Base-by-base conservation (phyloP, 2,329 filamentous ascomycete genomes). In the Apiospora malaysiana region DNA sequence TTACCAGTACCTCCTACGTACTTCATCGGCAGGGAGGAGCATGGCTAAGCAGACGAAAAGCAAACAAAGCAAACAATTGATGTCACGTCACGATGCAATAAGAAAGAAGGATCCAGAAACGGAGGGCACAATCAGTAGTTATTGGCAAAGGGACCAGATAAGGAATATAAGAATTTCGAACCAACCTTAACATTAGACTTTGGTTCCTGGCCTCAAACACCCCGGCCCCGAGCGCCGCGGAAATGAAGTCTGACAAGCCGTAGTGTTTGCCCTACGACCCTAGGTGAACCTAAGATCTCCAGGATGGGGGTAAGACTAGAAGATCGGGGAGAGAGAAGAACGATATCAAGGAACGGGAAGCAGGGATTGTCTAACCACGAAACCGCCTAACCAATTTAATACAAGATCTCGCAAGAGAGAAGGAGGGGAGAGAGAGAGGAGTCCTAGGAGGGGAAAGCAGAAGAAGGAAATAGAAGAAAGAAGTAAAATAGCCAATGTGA, bases 161-260 rank as follows among this genome's bases (percentile, higher is more conserved):
- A 16, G 21, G 18, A 6, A 32, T 32, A 32, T 21, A 12, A 63
- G n/a, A 40, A 21, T 18, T 40, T 63, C 32, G 32, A 63, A n/a
- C 9, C 27, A 23, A 27, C 8, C n/a, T 18, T 18, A 21, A 40
- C 21, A 8, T 63, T 63, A 40, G 32, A 40, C 32, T 63, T 63
- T 63, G 56, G 56, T 63, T 40, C 56, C 56, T 63, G 56, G 32
- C 32, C 56, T 40, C 18, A 40, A 63, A 40, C 32, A 18, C 32
- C 10, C 32, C 10, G 18, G n/a, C 18, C 56, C 56, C 56, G 32
- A 63, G 18, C 56, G 56, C 32, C 32, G 32, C 32, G 18, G 32
- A 14, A 18, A 63, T 63, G 32, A 63, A 16, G 12, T 63, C 56
- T 40, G 56, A 63, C 7, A 45, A 45, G 42, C 42, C 42, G 42